Conservation (phyloP, 1,284 basidiomycete species). For the Cutaneotrichosporon dermatis region DNA sequence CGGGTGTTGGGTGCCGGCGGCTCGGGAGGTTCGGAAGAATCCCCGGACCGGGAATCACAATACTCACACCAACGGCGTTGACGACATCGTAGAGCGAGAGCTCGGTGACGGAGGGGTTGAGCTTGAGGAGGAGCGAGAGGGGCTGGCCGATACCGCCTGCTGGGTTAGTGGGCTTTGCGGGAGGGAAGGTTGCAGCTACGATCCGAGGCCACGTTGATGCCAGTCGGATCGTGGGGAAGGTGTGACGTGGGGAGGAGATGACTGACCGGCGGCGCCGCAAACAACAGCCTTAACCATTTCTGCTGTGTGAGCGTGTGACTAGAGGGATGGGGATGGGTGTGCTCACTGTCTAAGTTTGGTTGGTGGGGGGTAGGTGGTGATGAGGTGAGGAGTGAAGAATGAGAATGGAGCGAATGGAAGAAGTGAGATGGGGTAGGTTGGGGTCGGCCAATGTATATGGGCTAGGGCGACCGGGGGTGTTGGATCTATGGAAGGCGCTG, state of each 20-base stretch:
- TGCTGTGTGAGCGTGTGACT: conserved; percentile 7
- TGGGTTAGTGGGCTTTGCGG: not conserved
- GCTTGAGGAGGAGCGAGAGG: conserved; percentile 82
- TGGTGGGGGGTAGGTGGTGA: not conserved
- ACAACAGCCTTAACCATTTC: conserved; percentile 87
- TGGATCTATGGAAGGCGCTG: too few species aligned
- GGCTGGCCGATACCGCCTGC: conserved; percentile 75
- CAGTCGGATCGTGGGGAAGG: not conserved
- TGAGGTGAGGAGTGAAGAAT: conserved; percentile 3
- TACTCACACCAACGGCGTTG: conserved; percentile 47
- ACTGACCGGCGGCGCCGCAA: conserved; percentile 79
- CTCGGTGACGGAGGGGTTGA: conserved; percentile 76
- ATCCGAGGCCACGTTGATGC: too few species aligned
- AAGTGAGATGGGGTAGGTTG: not conserved
- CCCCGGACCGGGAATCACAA: not conserved
- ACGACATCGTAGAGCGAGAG: conserved; percentile 80
- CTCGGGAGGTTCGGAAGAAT: not conserved
- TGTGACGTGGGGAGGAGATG: too few species aligned
- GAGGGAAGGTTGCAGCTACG: too few species aligned
- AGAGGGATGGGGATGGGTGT: not conserved
- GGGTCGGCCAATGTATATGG: too few species aligned
- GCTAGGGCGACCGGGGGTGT: too few species aligned
- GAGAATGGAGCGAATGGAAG: not conserved
- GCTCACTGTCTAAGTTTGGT: conserved; percentile 9
- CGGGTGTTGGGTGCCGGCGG: not conserved